A percentile compares a stretch with the other conserved stretches of the same genome.
Conservation (phyloP, 768 basidiomycete genomes). For the Psilocybe tampanensis region DNA sequence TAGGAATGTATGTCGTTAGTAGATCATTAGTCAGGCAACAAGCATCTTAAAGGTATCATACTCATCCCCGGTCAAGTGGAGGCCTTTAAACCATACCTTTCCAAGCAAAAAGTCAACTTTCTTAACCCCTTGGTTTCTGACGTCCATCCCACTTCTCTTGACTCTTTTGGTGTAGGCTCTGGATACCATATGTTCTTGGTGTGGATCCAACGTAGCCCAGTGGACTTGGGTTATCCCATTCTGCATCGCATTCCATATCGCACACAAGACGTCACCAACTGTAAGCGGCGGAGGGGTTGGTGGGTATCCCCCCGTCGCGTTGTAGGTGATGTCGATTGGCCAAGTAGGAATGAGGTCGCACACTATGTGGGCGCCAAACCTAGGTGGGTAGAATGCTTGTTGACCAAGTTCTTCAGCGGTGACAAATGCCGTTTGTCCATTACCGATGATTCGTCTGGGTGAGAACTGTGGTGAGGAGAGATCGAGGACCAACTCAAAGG, state of each 20-base stretch:
- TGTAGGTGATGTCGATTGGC: constrained; percentile 56
- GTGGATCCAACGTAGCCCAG: constrained; percentile 34
- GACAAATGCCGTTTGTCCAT: constrained; percentile 40
- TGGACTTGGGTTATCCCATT: constrained; percentile 42
- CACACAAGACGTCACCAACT: constrained; percentile 58
- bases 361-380: constrained; percentile 56
- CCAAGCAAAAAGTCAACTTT: constrained; percentile 60
- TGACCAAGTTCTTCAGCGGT: constrained; percentile 47
- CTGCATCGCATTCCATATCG: constrained; percentile 51
- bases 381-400: constrained; percentile 57
- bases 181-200: constrained; percentile 33
- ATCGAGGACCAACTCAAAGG: constrained; percentile 55
- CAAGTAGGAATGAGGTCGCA: constrained; percentile 61
- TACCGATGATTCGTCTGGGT: constrained; percentile 42
- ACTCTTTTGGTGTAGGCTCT: constrained; percentile 43
- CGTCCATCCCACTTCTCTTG: constrained; percentile 28
- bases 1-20: neutral
- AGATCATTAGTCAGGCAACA: constrained; percentile 15
- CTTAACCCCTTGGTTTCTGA: constrained; percentile 53
- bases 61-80: constrained; percentile 43
- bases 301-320: constrained; percentile 25
- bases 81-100: constrained; percentile 48
- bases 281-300: constrained; percentile 45
- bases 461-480: constrained; percentile 48
- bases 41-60: constrained; percentile 39